Conservation (phyloP, 257 asterid genomes). For the Nicotiana attenuata region DNA sequence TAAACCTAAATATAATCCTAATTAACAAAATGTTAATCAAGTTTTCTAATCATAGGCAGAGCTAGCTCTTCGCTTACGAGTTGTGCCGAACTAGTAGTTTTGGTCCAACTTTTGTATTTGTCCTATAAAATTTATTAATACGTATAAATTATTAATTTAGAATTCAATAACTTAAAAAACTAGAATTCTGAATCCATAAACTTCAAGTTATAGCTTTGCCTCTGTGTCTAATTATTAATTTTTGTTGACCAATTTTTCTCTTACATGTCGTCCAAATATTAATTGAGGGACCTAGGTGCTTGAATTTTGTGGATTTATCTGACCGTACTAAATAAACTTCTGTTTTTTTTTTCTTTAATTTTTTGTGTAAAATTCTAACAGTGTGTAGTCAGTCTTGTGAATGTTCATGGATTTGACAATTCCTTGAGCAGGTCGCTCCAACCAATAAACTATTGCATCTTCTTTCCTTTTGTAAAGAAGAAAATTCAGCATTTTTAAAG, state of each 20-base stretch:
- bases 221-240: too few species aligned
- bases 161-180: too few species aligned
- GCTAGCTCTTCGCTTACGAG: too few species aligned
- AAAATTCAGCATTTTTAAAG: neutral
- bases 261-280: neutral
- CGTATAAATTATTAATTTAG: too few species aligned
- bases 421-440: conserved; percentile 12
- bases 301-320: neutral
- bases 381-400: conserved; percentile 1
- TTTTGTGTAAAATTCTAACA: neutral
- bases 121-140: too few species aligned
- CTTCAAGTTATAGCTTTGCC: too few species aligned
- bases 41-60: neutral
- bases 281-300: neutral
- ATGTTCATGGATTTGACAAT: conserved; percentile 12
- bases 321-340: neutral
- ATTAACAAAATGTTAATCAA: neutral
- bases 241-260: neutral
- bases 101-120: too few species aligned
- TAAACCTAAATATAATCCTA: neutral
- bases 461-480: neutral
- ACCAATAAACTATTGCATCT: neutral
- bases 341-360: neutral
- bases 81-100: too few species aligned
- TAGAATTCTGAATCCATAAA: too few species aligned